Conservation (phyloP, 768 basidiomycete species). For the Tricholoma furcatifolium region DNA sequence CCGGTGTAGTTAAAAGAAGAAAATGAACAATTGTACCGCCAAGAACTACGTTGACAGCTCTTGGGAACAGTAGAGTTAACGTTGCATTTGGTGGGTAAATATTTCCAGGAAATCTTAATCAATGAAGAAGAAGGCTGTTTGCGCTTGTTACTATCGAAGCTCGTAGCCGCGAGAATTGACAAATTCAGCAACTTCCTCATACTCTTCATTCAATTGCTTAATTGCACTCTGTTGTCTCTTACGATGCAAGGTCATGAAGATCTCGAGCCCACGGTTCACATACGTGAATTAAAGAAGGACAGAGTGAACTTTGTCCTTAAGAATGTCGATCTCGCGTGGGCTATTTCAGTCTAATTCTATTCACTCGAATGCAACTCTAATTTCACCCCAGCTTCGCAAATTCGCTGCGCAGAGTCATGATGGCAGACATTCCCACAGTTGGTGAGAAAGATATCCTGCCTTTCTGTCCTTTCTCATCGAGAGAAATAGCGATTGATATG, state of each 20-base stretch:
- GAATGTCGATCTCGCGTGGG: slow-evolving; percentile 96
- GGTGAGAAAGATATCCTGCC: slow-evolving; percentile 49
- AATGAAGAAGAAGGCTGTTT: too few species aligned
- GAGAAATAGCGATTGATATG: slow-evolving; percentile 84
- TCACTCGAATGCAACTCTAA: slow-evolving; percentile 10
- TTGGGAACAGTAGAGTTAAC: too few species aligned
- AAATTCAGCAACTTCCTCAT: too few species aligned
- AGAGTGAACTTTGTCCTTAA: slow-evolving; percentile 89
- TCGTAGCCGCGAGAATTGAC: too few species aligned
- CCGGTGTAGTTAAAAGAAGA: too few species aligned
- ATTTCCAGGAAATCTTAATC: too few species aligned
- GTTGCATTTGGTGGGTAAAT: too few species aligned
- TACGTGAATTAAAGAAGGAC: slow-evolving; percentile 83
- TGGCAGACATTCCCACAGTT: slow-evolving; percentile 95
- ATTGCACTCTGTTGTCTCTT: neutral
- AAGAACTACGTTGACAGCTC: too few species aligned
- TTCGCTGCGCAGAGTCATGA: slow-evolving; percentile 88
- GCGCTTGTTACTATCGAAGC: too few species aligned
- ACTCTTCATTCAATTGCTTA: neutral
- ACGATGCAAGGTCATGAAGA: slow-evolving; percentile 42
- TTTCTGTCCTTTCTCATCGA: slow-evolving; percentile 1
- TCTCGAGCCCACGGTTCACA: slow-evolving; percentile 71
- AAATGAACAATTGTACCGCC: too few species aligned
- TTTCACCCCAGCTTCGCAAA: slow-evolving; percentile 75
- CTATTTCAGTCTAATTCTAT: slow-evolving; percentile 6